Conservation (phyloP, 106 monocot genomes). For the Dactylorhiza incarnata region DNA sequence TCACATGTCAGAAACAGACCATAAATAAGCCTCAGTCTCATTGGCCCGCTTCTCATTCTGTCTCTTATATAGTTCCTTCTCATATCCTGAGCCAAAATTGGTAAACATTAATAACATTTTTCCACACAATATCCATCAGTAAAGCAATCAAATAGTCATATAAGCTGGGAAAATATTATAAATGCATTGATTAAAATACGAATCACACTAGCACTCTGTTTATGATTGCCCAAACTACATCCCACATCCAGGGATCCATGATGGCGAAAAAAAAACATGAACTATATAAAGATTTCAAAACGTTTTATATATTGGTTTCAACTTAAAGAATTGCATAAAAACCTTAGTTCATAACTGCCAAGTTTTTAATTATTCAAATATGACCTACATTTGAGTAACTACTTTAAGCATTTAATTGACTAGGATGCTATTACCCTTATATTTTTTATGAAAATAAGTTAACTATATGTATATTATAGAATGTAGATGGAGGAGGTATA, state of each 20-base stretch:
- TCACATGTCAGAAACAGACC: constrained; percentile 64
- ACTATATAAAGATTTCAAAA: no score
- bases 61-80: constrained; percentile 73
- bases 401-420: no score
- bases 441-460: no score
- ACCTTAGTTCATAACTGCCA: no score
- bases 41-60: constrained; percentile 71
- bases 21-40: constrained; percentile 72
- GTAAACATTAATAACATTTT: neutral
- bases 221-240: neutral
- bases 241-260: neutral
- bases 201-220: neutral
- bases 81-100: constrained; percentile 40
- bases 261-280: neutral
- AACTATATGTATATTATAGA: no score
- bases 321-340: no score
- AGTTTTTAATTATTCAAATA: no score
- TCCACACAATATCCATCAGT: neutral
- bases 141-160: neutral
- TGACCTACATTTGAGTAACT: no score
- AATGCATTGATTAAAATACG: neutral
- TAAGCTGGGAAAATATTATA: neutral
- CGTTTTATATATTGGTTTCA: no score
- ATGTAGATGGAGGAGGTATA: no score
- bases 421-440: no score